phyloP scores from a whole-genome alignment of 768 basidiomycete species.

The Naganishia antarctica region DNA sequence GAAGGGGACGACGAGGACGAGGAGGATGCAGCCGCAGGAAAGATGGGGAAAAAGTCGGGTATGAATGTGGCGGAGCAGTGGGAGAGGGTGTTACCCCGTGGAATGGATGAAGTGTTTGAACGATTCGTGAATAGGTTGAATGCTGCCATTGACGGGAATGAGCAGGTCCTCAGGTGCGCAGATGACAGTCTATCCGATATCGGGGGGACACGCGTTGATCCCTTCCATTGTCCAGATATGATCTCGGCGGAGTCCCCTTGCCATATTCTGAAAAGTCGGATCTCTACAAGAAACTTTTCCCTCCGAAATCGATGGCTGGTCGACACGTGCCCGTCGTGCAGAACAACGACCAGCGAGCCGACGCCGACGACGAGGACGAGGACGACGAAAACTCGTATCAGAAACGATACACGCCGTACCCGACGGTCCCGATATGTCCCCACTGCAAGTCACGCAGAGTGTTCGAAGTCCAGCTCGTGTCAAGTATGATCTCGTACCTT shows the following conservation, averaged over 20 bases:
- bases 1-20: conserved; percentile 45
- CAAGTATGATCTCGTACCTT: conserved; percentile 79
- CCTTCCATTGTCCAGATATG: conserved; percentile 60
- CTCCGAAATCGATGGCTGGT: conserved; percentile 40
- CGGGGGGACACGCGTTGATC: not conserved
- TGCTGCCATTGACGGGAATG: conserved; percentile 56
- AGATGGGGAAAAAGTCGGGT: conserved; percentile 44
- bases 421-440: conserved; percentile 62
- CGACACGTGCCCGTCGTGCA: conserved; percentile 59
- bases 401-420: conserved; percentile 53
- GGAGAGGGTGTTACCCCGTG: conserved; percentile 65
- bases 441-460: conserved; percentile 63
- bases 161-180: conserved; percentile 74
- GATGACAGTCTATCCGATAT: not conserved
- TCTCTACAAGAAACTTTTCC: conserved; percentile 68
- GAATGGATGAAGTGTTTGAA: conserved; percentile 77
- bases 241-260: conserved; percentile 75
- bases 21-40: conserved; percentile 53
- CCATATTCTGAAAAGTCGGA: conserved; percentile 71
- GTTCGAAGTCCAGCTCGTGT: conserved; percentile 94
- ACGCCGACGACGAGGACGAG: conserved; percentile 34
- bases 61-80: conserved; percentile 57
- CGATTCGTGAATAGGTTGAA: conserved; percentile 70
- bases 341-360: conserved; percentile 7
- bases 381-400: conserved; percentile 33